These are phyloP conservation scores for Plasmodium sp. DNA, from an alignment of 169 alveolate genomes.

Conservation along the genomic window DNA sequence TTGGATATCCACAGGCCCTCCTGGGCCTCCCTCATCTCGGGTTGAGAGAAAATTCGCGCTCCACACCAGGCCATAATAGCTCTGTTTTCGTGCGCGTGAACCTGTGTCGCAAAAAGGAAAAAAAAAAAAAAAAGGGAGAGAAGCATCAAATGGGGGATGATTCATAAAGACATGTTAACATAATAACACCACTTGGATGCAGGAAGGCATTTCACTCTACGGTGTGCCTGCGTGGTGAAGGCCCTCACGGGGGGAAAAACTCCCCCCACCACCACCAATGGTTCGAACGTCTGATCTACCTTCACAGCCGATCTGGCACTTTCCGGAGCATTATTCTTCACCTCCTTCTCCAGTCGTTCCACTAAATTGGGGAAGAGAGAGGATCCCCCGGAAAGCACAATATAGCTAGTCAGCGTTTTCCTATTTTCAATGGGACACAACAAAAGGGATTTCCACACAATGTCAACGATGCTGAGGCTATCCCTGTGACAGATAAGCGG, in stretches of 20 bases:
- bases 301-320: constrained; percentile 79
- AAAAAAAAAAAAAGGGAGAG: not conserved
- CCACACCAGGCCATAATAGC: constrained; percentile 74
- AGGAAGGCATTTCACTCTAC: not conserved
- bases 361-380: constrained; percentile 78
- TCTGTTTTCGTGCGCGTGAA: constrained; percentile 57
- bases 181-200: not conserved
- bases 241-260: not conserved
- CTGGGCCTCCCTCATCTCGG: constrained; percentile 74
- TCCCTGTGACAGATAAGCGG: constrained; percentile 79
- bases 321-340: constrained; percentile 81
- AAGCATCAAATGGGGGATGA: not conserved
- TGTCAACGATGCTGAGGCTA: constrained; percentile 75
- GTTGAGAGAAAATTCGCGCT: constrained; percentile 42
- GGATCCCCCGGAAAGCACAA: constrained; percentile 81
- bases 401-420: constrained; percentile 76
- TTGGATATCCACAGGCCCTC: constrained; percentile 79
- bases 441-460: constrained; percentile 80
- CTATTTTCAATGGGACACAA: constrained; percentile 78
- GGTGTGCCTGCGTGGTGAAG: not conserved
- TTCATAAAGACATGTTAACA: not conserved
- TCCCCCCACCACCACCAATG: no score
- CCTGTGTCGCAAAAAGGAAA: constrained; percentile 10
- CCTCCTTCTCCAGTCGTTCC: constrained; percentile 80
- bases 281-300: constrained; percentile 38